phyloP scores from a whole-genome alignment of 2,329 filamentous ascomycete genomes.

The Arthrobotrys conoides region DNA sequence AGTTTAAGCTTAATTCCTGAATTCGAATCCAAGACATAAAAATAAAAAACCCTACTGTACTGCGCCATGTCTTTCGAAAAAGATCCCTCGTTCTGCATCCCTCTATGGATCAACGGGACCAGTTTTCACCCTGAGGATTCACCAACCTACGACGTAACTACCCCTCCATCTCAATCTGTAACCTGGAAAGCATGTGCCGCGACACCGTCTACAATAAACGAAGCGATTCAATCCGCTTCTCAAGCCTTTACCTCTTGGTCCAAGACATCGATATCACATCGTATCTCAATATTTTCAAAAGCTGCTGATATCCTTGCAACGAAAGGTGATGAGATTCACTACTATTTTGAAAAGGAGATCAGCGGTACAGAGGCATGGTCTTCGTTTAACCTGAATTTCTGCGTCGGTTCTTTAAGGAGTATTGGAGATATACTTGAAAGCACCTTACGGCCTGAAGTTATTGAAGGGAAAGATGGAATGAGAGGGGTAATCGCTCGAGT shows the following conservation, averaged over 20 bases:
- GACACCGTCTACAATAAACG: conserved; percentile 72
- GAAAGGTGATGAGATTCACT: conserved; percentile 74
- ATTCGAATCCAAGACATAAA: not conserved
- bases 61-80: conserved; percentile 51
- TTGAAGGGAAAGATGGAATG: conserved; percentile 69
- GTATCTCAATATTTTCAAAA: conserved; percentile 79
- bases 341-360: conserved; percentile 75
- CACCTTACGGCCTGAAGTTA: conserved; percentile 64
- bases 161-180: conserved; percentile 41
- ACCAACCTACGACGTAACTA: conserved; percentile 45
- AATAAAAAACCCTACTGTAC: too few species aligned
- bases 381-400: conserved; percentile 68
- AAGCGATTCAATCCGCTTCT: conserved; percentile 75
- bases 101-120: conserved; percentile 55
- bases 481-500: conserved; percentile 79
- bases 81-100: conserved; percentile 53
- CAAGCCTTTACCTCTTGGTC: conserved; percentile 79
- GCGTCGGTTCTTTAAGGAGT: conserved; percentile 68
- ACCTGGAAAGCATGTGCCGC: conserved; percentile 72
- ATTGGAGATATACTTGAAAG: conserved; percentile 66
- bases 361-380: conserved; percentile 68
- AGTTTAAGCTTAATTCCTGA: conserved; percentile 15
- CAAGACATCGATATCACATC: conserved; percentile 73
- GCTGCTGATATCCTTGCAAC: conserved; percentile 76
- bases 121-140: conserved; percentile 25